Percentiles rank a stretch among this genome's conserved stretches.
These are phyloP conservation scores for Penicillium concentricum DNA, from an alignment of 2,329 filamentous ascomycete species.

Conservation along the genomic window DNA sequence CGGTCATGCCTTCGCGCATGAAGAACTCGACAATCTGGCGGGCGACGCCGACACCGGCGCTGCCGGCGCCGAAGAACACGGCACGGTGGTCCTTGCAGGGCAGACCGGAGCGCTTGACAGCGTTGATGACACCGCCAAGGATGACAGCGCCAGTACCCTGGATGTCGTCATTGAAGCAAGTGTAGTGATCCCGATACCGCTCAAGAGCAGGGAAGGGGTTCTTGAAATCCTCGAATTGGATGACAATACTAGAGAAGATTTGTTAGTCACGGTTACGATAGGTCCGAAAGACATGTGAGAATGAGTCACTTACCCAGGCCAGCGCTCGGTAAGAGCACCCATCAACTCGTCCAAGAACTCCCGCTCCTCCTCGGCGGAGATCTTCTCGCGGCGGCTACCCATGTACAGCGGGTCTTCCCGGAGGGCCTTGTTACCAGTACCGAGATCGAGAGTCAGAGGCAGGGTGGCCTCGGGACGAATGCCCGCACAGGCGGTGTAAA, in stretches of 20 bases:
- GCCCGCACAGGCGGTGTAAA: slow-evolving; percentile 94
- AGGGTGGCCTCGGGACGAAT: slow-evolving; percentile 75
- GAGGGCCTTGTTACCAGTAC: slow-evolving; percentile 62
- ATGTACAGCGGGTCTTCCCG: slow-evolving; percentile 85
- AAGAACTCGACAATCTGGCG: slow-evolving; percentile 98
- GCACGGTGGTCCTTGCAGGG: slow-evolving; percentile 87
- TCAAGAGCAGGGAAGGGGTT: slow-evolving; percentile 93
- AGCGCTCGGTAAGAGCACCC: slow-evolving; percentile 77
- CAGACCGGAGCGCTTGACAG: slow-evolving; percentile 80
- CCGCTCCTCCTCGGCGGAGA: slow-evolving; percentile 73
- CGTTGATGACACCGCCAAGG: slow-evolving; percentile 73
- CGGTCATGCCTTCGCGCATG: slow-evolving; percentile 83
- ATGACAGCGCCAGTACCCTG: slow-evolving; percentile 97
- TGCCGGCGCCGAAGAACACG: slow-evolving; percentile 94
- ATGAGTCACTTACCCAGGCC: slow-evolving; percentile 57
- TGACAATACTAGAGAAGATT: slow-evolving; percentile 57
- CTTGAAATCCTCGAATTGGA: slow-evolving; percentile 98
- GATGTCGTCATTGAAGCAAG: slow-evolving; percentile 98
- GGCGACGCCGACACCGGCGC: slow-evolving; percentile 92
- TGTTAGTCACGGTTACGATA: slow-evolving; percentile 17
- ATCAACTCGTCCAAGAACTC: slow-evolving; percentile 98
- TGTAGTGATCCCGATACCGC: slow-evolving; percentile 82
- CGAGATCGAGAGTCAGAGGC: slow-evolving; percentile 62
- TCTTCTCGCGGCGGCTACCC: slow-evolving; percentile 80
- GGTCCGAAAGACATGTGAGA: slow-evolving; percentile 12